phyloP scores from a whole-genome alignment of 1,139 yeast genomes.

The Kurtzmaniella quercitrusa region DNA sequence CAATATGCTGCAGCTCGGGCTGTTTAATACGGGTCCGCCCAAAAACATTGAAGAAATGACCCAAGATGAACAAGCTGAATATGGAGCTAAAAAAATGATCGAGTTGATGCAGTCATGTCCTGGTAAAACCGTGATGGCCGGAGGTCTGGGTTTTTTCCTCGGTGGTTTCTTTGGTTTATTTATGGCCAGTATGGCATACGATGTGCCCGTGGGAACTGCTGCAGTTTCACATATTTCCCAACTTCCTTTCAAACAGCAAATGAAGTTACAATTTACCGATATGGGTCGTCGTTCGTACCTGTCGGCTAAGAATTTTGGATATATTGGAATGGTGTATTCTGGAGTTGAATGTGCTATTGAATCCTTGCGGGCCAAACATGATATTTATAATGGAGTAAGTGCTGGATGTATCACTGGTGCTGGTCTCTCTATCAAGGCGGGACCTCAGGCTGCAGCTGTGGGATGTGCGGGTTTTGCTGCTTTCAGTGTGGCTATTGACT shows the following conservation, averaged over 20 bases:
- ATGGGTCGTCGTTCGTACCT: slow-evolving; percentile 86
- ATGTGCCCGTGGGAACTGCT: slow-evolving; percentile 67
- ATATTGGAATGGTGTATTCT: slow-evolving; percentile 87
- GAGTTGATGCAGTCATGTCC: slow-evolving; percentile 91
- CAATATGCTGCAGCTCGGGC: slow-evolving; percentile 2
- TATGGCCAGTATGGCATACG: slow-evolving; percentile 92
- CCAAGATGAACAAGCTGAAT: slow-evolving; percentile 89
- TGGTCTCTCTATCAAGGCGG: slow-evolving; percentile 85
- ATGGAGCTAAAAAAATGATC: slow-evolving; percentile 83
- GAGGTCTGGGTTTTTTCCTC: slow-evolving; percentile 89
- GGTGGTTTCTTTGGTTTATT: slow-evolving; percentile 96
- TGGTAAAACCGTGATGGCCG: slow-evolving; percentile 87
- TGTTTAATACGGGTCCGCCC: slow-evolving; percentile 14
- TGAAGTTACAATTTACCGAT: slow-evolving; percentile 85
- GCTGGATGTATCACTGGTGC: slow-evolving; percentile 97
- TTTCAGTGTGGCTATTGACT: slow-evolving; percentile 88
- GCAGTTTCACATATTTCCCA: slow-evolving; percentile 61
- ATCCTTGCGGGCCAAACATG: slow-evolving; percentile 82
- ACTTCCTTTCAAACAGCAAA: slow-evolving; percentile 87
- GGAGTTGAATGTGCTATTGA: slow-evolving; percentile 95
- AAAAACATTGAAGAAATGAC: slow-evolving; percentile 67
- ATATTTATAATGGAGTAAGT: slow-evolving; percentile 82
- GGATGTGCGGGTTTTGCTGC: slow-evolving; percentile 99
- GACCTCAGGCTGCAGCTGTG: slow-evolving; percentile 86
- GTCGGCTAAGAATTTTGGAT: slow-evolving; percentile 92